Conservation (phyloP, 768 basidiomycete species). For the Tylopilus vinaceipallidus region DNA sequence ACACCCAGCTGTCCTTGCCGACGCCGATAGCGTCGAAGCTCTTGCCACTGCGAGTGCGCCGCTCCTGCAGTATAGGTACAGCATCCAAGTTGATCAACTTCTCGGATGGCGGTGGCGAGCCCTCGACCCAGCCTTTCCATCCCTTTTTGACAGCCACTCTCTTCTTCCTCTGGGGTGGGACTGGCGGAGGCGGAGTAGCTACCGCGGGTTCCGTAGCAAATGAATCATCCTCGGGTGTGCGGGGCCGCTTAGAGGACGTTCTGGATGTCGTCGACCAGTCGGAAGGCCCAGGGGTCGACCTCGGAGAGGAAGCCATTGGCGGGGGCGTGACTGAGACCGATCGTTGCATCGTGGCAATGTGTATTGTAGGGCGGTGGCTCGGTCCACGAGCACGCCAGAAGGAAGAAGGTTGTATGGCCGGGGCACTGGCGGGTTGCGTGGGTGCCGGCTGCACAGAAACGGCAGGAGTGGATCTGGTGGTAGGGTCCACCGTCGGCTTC, state of each 20-base stretch:
- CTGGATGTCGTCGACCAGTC: conserved; percentile 70
- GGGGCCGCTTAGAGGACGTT: conserved; percentile 78
- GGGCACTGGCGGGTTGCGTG: conserved; percentile 28
- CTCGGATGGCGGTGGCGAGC: conserved; percentile 74
- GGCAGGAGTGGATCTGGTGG: conserved; percentile 15
- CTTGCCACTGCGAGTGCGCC: conserved; percentile 81
- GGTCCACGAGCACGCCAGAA: conserved; percentile 61
- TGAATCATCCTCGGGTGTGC: conserved; percentile 67
- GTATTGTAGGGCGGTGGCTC: conserved; percentile 54
- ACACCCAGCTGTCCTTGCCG: conserved; percentile 79
- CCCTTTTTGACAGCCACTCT: conserved; percentile 69
- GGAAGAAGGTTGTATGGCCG: conserved; percentile 40
- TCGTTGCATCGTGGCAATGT: conserved; percentile 66
- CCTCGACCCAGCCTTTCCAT: conserved; percentile 92
- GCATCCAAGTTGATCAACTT: conserved; percentile 81
- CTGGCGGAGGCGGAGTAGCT: conserved; percentile 19
- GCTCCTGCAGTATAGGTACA: conserved; percentile 66
- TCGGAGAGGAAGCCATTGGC: conserved; percentile 61
- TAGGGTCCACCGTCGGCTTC: conserved; percentile 19
- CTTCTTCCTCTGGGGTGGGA: conserved; percentile 53
- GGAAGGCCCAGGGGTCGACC: conserved; percentile 74
- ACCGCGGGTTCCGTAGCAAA: conserved; percentile 30
- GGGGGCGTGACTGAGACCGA: conserved; percentile 76
- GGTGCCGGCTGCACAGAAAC: conserved; percentile 15
- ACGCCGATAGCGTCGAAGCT: conserved; percentile 79